These are phyloP conservation scores for Cyberlindnera samutprakarnensis DNA, from an alignment of 805 yeast genomes.

Conservation along the genomic window DNA sequence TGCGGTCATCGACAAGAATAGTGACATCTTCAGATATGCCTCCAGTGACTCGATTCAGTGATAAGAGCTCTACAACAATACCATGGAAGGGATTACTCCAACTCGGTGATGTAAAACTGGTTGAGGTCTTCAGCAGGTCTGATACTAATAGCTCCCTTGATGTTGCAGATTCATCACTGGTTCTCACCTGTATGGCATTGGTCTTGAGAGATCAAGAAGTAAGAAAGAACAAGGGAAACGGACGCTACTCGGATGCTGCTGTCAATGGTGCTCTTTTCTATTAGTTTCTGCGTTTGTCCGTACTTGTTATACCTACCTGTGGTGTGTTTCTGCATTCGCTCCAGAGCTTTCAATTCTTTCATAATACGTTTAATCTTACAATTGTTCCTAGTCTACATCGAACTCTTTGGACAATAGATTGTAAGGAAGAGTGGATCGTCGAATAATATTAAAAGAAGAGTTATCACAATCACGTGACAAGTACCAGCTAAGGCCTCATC, in stretches of 20 bases:
- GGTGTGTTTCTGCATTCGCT: no score
- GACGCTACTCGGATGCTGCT: conserved; percentile 15
- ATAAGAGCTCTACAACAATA: conserved; percentile 8
- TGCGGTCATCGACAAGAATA: not conserved
- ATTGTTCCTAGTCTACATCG: no score
- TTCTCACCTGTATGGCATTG: conserved; percentile 18
- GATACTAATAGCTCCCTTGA: conserved; percentile 8
- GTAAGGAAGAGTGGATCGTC: no score
- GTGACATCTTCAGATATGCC: conserved; percentile 9
- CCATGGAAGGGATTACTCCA: conserved; percentile 9
- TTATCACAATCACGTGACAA: no score
- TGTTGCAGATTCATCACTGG: conserved; percentile 15
- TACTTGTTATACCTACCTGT: no score
- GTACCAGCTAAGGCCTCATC: no score
- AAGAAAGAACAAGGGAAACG: conserved; percentile 16
- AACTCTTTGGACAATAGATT: no score
- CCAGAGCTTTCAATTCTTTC: no score
- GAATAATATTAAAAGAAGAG: no score
- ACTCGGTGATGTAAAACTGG: conserved; percentile 17
- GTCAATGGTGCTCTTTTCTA: conserved; percentile 1
- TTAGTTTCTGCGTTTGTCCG: not conserved
- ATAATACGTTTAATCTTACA: no score
- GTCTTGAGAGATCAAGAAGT: conserved; percentile 20
- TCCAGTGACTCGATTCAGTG: conserved; percentile 19
- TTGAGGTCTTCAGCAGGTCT: conserved; percentile 13